These are phyloP conservation scores for Calocybe gambosa DNA, from an alignment of 1,284 basidiomycete species.

Conservation along the genomic window DNA sequence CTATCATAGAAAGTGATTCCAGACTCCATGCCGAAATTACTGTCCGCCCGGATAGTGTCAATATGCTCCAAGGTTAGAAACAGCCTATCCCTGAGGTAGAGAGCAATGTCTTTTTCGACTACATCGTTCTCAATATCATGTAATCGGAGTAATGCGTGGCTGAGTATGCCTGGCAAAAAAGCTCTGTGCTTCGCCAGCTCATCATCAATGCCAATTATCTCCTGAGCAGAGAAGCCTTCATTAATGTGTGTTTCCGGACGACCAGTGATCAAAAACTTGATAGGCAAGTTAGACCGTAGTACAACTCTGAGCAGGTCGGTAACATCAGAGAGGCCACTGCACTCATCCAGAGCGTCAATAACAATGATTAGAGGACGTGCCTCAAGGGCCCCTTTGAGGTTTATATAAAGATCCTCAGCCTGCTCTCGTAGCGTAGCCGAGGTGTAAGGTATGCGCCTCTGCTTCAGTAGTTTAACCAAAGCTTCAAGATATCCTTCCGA, in stretches of 20 bases:
- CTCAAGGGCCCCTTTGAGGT: background rate
- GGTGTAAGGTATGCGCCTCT: background rate
- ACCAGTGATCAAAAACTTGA: conserved; percentile 13
- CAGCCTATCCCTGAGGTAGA: conserved; percentile 3
- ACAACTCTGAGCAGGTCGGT: conserved; percentile 5
- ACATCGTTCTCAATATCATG: conserved; percentile 6
- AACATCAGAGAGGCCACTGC: conserved; percentile 10
- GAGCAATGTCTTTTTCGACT: conserved; percentile 7
- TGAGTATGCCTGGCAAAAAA: background rate
- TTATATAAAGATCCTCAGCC: conserved; percentile 4
- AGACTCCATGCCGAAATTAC: background rate
- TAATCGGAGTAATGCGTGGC: conserved; percentile 2
- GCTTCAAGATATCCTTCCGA: conserved; percentile 1
- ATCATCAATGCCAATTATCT: background rate
- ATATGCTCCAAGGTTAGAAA: background rate
- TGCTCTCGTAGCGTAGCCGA: conserved; percentile 5
- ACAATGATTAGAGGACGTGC: conserved; percentile 8
- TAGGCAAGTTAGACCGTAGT: background rate
- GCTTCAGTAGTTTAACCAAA: conserved; percentile 7
- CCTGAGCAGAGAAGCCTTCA: conserved; percentile 8
- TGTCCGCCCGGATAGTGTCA: background rate
- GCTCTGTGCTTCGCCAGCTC: background rate
- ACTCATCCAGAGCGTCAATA: conserved; percentile 18
- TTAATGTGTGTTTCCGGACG: conserved; percentile 8
- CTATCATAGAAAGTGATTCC: too few species aligned